Conservation (phyloP, 1,139 yeast genomes). For the Blastobotrys aristatus region DNA sequence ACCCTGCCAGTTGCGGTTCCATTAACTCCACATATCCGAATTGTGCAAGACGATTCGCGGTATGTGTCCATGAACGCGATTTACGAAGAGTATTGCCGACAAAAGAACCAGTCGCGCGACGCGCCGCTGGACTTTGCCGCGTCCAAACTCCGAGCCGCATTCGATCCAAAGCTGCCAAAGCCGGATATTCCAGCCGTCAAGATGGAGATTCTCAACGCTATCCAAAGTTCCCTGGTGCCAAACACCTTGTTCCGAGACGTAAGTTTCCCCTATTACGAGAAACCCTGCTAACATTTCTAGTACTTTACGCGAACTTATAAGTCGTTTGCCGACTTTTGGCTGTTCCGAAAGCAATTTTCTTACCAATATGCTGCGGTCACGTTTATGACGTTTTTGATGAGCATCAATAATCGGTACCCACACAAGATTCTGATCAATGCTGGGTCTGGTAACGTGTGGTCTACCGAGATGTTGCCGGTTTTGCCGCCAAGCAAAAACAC, state of each 20-base stretch:
- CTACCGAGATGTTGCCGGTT: constrained; percentile 87
- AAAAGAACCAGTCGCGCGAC: constrained; percentile 71
- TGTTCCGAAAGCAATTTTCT: constrained; percentile 91
- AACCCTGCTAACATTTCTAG: not conserved
- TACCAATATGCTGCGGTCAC: constrained; percentile 95
- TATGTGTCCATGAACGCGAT: constrained; percentile 79
- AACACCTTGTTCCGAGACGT: constrained; percentile 69
- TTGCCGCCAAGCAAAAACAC: constrained; percentile 54
- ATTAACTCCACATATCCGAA: constrained; percentile 87
- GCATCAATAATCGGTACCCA: constrained; percentile 90
- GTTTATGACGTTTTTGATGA: constrained; percentile 91
- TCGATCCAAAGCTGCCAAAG: constrained; percentile 85
- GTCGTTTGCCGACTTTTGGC: constrained; percentile 91
- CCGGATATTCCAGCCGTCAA: constrained; percentile 87
- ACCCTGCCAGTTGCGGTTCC: constrained; percentile 93
- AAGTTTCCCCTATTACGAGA: constrained; percentile 22
- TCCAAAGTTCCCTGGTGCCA: constrained; percentile 84
- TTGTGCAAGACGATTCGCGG: constrained; percentile 76
- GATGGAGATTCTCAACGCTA: constrained; percentile 85
- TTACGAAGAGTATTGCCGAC: constrained; percentile 82
- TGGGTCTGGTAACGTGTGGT: constrained; percentile 85
- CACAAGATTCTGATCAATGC: constrained; percentile 82
- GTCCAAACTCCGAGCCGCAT: constrained; percentile 85
- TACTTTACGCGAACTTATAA: constrained; percentile 57
- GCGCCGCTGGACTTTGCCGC: constrained; percentile 85